Base-by-base conservation (phyloP, 164 flowering plant genomes). In the Tetracentron sinense region DNA sequence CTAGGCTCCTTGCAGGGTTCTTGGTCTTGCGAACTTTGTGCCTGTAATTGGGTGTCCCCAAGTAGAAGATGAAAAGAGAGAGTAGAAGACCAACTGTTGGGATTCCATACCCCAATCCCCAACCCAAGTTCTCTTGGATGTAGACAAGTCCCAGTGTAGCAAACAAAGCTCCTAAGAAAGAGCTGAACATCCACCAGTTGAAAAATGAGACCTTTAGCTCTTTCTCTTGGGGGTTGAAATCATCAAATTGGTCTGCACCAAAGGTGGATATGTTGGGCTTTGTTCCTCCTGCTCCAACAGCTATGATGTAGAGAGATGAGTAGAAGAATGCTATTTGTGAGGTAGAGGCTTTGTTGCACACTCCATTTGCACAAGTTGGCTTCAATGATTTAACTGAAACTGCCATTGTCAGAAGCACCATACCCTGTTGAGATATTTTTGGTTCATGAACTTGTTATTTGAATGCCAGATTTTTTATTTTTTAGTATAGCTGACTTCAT, bases 121-220 rank as follows among this genome's bases (percentile, higher is more conserved):
- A 89, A 0, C 96, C 89, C 58, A 88, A 16, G 59, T 89, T 88
- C 65, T 92, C 96, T 73, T 92, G 96, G 25, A 92, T 76, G 69
- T 89, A 92, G 1, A 89, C 91, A 35, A 92, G 92, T 14, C 85
- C 86, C 0, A 88, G 44, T 0, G 91, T 85, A 3, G 98, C 96
- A 61, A 77, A 23, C 15, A 89, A 58, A 7, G 85, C 89, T 11
- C 96, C 96, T 2, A 78, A 28, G 70, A 89, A 89, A 11, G 88
- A 59, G 68, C 92, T 84, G 70, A 92, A 89, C 92, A 89, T 83
- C 97, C 93, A 91, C 97, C 96, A 89, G 54, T 91, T 91, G 79
- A 91, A 91, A 80, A 91, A 91, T 0, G 96, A 91, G 56, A 65
- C 83, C 57, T 89, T 91, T 52, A 83, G 82, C 54, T 71, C 49